These are phyloP conservation scores for Candida anglica DNA, from an alignment of 805 yeast species.

Conservation along the genomic window DNA sequence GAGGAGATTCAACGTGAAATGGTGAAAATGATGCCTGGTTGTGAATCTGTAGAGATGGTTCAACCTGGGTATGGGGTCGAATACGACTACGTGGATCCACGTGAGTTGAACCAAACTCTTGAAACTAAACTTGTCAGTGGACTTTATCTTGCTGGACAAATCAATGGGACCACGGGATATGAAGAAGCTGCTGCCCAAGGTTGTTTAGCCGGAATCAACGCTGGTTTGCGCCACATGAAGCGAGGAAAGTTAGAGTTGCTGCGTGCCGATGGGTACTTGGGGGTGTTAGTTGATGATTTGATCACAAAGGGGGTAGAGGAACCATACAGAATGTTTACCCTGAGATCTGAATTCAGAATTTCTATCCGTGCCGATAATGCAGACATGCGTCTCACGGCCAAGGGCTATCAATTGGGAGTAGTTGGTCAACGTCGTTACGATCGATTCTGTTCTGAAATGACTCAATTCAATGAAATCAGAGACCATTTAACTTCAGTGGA, in stretches of 20 bases:
- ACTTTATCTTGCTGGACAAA: slow-evolving; percentile 89
- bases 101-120: slow-evolving; percentile 71
- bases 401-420: slow-evolving; percentile 64
- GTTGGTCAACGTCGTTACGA: slow-evolving; percentile 58
- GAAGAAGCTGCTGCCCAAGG: slow-evolving; percentile 99
- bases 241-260: slow-evolving; percentile 49
- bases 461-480: slow-evolving; percentile 41
- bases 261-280: slow-evolving; percentile 84
- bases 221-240: slow-evolving; percentile 56
- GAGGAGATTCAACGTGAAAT: slow-evolving; percentile 79
- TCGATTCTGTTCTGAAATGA: slow-evolving; percentile 40
- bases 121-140: slow-evolving; percentile 82
- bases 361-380: slow-evolving; percentile 94
- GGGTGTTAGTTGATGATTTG: slow-evolving; percentile 90
- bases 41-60: slow-evolving; percentile 80
- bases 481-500: slow-evolving; percentile 41
- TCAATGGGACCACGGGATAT: slow-evolving; percentile 97
- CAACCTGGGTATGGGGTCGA: slow-evolving; percentile 99
- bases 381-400: slow-evolving; percentile 72
- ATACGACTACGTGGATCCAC: slow-evolving; percentile 93
- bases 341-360: slow-evolving; percentile 89
- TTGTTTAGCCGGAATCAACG: slow-evolving; percentile 90
- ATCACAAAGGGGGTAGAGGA: slow-evolving; percentile 95
- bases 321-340: slow-evolving; percentile 97
- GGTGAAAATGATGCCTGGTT: slow-evolving; percentile 77